Conservation (phyloP, 164 flowering plant genomes). For the Tetracentron sinense region DNA sequence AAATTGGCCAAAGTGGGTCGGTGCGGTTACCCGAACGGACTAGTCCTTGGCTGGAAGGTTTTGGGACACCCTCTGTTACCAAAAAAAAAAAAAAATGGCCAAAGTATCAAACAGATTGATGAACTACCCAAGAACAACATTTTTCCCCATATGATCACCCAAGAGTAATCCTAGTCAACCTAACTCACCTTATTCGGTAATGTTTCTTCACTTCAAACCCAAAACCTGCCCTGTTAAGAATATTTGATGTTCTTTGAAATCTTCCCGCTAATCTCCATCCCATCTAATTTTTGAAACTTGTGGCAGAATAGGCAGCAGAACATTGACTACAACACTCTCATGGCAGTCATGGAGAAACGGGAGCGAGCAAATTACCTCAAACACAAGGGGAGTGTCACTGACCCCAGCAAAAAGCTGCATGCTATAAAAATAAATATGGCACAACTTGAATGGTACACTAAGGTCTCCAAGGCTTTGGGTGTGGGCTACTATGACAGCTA, state of each 20-base stretch:
- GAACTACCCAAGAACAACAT: too few relatives aligned
- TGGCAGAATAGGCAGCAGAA: constrained; percentile 12
- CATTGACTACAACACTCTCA: background rate
- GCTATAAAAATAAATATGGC: constrained; percentile 31
- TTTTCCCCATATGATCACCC: too few relatives aligned
- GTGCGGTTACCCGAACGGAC: too few relatives aligned
- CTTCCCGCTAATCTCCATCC: background rate
- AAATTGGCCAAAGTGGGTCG: too few relatives aligned
- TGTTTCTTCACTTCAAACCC: too few relatives aligned
- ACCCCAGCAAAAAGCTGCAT: constrained; percentile 28
- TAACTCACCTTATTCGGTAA: too few relatives aligned
- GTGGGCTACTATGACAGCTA: constrained; percentile 48
- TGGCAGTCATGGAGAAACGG: constrained; percentile 1
- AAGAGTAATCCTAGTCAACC: too few relatives aligned
- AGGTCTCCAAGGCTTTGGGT: constrained; percentile 7
- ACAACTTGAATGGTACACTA: constrained; percentile 47
- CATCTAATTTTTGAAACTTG: background rate
- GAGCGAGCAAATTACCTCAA: background rate
- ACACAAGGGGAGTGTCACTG: background rate
- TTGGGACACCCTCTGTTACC: too few relatives aligned
- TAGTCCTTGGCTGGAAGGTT: too few relatives aligned
- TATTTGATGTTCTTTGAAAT: background rate
- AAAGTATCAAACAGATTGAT: too few relatives aligned
- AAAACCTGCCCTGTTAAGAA: too few relatives aligned
- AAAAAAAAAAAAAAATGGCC: too few relatives aligned